phyloP scores from a whole-genome alignment of 495 filamentous ascomycete genomes.

The Xylaria intraflava region DNA sequence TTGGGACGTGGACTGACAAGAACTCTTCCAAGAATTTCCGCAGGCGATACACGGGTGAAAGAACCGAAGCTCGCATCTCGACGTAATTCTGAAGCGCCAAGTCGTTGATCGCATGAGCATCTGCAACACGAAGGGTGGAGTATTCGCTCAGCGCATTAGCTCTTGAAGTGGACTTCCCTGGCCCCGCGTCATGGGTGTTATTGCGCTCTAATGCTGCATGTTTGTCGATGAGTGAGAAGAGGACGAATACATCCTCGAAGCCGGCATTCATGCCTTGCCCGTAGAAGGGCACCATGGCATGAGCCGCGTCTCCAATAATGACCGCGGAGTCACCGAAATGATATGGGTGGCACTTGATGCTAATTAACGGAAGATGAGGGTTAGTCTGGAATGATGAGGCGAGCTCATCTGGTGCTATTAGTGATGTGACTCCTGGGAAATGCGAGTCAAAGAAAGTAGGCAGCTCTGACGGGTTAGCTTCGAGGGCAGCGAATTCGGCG shows the following conservation, averaged over 20 bases:
- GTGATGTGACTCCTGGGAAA: constrained; percentile 83
- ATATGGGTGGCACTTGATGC: constrained; percentile 83
- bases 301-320: constrained; percentile 88
- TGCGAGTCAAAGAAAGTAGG: constrained; percentile 66
- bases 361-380: constrained; percentile 86
- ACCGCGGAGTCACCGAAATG: constrained; percentile 72
- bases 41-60: constrained; percentile 63
- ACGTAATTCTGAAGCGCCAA: constrained; percentile 85
- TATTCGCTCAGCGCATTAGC: constrained; percentile 65
- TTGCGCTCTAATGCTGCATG: constrained; percentile 36
- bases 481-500: constrained; percentile 50
- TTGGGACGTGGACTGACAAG: constrained; percentile 67
- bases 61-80: constrained; percentile 84
- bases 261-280: constrained; percentile 85
- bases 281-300: constrained; percentile 97
- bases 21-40: constrained; percentile 83
- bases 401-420: constrained; percentile 65
- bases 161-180: constrained; percentile 30
- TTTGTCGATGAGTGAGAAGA: constrained; percentile 67
- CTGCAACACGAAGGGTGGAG: constrained; percentile 59
- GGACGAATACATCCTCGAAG: constrained; percentile 74
- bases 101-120: constrained; percentile 87
- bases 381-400: constrained; percentile 65
- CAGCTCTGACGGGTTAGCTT: constrained; percentile 48
- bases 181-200: constrained; percentile 6